These are phyloP conservation scores for Fraxinus pennsylvanica DNA, from an alignment of 257 asterid species.

Conservation along the genomic window DNA sequence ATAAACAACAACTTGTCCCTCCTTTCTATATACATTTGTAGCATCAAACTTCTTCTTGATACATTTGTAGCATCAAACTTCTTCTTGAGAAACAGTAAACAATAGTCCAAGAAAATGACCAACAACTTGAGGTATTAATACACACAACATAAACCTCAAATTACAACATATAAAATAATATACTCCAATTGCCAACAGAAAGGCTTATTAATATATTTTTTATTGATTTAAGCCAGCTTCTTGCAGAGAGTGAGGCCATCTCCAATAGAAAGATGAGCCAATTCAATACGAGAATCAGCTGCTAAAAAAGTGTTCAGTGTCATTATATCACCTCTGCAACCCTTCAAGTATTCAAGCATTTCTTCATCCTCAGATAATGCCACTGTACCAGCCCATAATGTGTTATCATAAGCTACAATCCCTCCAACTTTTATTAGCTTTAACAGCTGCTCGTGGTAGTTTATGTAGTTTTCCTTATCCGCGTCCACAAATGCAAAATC, in stretches of 20 bases:
- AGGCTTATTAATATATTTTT: too few relatives aligned
- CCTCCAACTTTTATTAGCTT: slow-evolving; percentile 61
- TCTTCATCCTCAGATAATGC: slow-evolving; percentile 44
- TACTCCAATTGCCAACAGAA: too few relatives aligned
- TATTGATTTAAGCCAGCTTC: slow-evolving; percentile 33
- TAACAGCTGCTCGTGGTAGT: slow-evolving; percentile 54
- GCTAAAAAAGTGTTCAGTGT: slow-evolving; percentile 54
- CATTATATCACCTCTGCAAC: slow-evolving; percentile 32
- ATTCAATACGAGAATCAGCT: slow-evolving; percentile 50
- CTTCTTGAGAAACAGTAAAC: neutral
- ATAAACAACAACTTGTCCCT: too few relatives aligned
- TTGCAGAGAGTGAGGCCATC: slow-evolving; percentile 70
- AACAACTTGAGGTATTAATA: neutral
- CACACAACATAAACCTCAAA: neutral
- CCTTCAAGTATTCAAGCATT: slow-evolving; percentile 36
- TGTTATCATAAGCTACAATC: slow-evolving; percentile 63
- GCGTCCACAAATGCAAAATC: slow-evolving; percentile 77
- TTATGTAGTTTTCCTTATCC: slow-evolving; percentile 58
- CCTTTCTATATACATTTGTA: neutral
- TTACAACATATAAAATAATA: neutral
- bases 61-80: neutral
- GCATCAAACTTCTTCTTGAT: neutral
- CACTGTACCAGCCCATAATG: slow-evolving; percentile 61
- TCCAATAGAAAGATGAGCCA: slow-evolving; percentile 62
- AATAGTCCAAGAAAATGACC: neutral